Evolutionary conservation across 2,329 filamentous ascomycete genomes (phyloP).

Genomic region (Fusarium vanettenii): DNA sequence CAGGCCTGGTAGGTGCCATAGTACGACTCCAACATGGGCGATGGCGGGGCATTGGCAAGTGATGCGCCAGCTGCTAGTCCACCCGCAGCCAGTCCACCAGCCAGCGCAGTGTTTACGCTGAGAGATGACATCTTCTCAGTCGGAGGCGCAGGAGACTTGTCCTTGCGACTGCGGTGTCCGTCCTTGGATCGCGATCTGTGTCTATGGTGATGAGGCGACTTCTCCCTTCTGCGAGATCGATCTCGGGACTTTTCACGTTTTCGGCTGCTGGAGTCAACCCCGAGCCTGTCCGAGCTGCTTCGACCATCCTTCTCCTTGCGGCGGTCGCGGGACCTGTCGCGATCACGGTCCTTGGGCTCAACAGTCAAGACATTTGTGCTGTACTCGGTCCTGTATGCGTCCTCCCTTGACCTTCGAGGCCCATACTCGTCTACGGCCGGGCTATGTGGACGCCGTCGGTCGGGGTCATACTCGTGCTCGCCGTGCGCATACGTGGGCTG

Average conservation of each 20-base stretch:
- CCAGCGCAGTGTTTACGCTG: constrained; percentile 56
- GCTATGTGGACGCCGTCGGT: constrained; percentile 16
- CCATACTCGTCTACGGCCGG: constrained; percentile 34
- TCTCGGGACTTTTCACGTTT: constrained; percentile 43
- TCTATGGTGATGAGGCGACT: constrained; percentile 35
- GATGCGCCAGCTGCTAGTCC: constrained; percentile 53
- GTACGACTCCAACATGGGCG: constrained; percentile 91
- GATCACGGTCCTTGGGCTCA: constrained; percentile 52
- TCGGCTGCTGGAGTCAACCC: constrained; percentile 34
- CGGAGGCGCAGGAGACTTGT: constrained; percentile 61
- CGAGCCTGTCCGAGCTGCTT: constrained; percentile 38
- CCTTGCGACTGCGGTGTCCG: constrained; percentile 42
- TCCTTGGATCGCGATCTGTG: constrained; percentile 36
- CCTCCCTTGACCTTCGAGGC: constrained; percentile 33
- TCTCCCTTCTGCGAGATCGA: constrained; percentile 39
- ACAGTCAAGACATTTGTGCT: constrained; percentile 56
- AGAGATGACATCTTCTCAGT: constrained; percentile 64
- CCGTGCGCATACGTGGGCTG: constrained; percentile 26
- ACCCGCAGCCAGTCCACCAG: constrained; percentile 32
- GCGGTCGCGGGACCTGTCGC: constrained; percentile 50
- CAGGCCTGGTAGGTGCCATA: constrained; percentile 94
- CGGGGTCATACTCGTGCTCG: constrained; percentile 23
- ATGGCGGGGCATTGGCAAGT: constrained; percentile 73
- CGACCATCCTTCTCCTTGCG: constrained; percentile 43
- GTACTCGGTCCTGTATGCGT: constrained; percentile 49